phyloP scores from a whole-genome alignment of 306 rosid genomes.

The Hippophae gyantsensis region DNA sequence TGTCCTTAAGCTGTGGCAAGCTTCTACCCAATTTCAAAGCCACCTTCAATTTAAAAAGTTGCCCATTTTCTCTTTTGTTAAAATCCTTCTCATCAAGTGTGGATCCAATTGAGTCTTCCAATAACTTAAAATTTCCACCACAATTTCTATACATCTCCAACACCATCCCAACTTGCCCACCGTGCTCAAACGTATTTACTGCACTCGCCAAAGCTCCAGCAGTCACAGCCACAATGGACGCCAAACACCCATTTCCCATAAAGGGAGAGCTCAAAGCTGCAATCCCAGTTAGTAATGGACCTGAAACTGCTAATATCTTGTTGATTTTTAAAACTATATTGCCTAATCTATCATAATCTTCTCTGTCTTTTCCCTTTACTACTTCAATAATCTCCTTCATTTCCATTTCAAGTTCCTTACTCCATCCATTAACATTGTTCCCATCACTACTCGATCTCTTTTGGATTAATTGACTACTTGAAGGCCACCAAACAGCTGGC shows the following conservation, averaged over 20 bases:
- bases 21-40: constrained; percentile 65
- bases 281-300: constrained; percentile 62
- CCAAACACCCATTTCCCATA: constrained; percentile 28
- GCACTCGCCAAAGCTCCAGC: constrained; percentile 49
- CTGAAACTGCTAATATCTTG: constrained; percentile 50
- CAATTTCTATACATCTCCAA: constrained; percentile 55
- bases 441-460: not conserved
- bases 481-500: constrained; percentile 83
- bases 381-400: constrained; percentile 47
- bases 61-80: constrained; percentile 59
- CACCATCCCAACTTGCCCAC: constrained; percentile 68
- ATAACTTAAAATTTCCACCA: constrained; percentile 38
- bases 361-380: constrained; percentile 42
- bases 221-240: constrained; percentile 27
- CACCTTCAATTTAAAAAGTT: constrained; percentile 44
- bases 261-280: constrained; percentile 49
- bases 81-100: constrained; percentile 36
- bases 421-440: constrained; percentile 46
- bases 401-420: constrained; percentile 37
- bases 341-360: constrained; percentile 63
- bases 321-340: constrained; percentile 42
- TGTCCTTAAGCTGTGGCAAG: constrained; percentile 37
- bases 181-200: constrained; percentile 49
- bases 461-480: constrained; percentile 3
- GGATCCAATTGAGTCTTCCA: constrained; percentile 38